Evolutionary conservation across 2,329 filamentous ascomycete species (phyloP).

Genomic region (Corniculantispora saksenae): DNA sequence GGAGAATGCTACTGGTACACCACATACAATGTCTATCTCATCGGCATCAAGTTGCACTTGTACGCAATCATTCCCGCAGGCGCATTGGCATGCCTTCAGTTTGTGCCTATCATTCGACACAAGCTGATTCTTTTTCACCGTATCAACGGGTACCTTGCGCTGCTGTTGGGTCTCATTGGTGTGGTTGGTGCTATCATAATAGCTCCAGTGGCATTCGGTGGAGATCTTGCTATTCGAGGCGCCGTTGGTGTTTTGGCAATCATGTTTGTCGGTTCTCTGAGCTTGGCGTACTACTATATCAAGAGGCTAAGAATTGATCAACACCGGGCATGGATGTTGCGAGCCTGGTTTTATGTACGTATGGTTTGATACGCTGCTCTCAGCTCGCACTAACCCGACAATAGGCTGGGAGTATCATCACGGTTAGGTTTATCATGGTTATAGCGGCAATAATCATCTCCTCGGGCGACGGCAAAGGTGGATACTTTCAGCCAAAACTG

Average conservation of each 20-base stretch:
- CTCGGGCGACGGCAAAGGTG: slow-evolving; percentile 22
- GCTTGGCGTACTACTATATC: slow-evolving; percentile 55
- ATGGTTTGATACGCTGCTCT: slow-evolving; percentile 11
- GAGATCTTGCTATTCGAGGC: slow-evolving; percentile 48
- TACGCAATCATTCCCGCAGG: slow-evolving; percentile 43
- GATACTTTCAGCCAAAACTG: slow-evolving; percentile 31
- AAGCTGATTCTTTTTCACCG: slow-evolving; percentile 55
- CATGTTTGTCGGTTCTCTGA: slow-evolving; percentile 42
- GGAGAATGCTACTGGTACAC: slow-evolving; percentile 43
- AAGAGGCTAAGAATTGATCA: slow-evolving; percentile 61
- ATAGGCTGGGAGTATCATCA: slow-evolving; percentile 51
- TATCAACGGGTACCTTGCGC: slow-evolving; percentile 58
- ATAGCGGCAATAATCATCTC: slow-evolving; percentile 39
- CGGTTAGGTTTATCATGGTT: slow-evolving; percentile 47
- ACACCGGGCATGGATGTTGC: slow-evolving; percentile 63
- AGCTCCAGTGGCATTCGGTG: slow-evolving; percentile 51
- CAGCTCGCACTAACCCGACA: not conserved
- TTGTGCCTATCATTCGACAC: slow-evolving; percentile 47
- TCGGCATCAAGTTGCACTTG: slow-evolving; percentile 48
- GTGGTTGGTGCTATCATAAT: slow-evolving; percentile 55
- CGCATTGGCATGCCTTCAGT: slow-evolving; percentile 47
- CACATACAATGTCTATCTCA: slow-evolving; percentile 27
- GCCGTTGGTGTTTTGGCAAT: slow-evolving; percentile 44
- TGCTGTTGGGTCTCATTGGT: slow-evolving; percentile 46
- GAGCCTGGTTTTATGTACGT: slow-evolving; percentile 48